These are phyloP conservation scores for Withania somnifera DNA, from an alignment of 305 asterid genomes.

Conservation along the genomic window DNA sequence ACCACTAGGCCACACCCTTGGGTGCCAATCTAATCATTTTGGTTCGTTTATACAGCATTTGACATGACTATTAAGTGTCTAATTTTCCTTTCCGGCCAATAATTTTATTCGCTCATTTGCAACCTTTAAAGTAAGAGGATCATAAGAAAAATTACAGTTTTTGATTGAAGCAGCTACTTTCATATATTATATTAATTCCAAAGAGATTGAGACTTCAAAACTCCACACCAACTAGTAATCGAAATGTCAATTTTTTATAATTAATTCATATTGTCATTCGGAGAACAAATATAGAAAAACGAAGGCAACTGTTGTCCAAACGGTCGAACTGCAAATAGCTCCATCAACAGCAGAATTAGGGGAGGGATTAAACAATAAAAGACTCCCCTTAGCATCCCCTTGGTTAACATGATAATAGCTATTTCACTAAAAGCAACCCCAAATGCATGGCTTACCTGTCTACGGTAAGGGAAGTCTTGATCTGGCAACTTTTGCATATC, in stretches of 20 bases:
- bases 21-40: neutral
- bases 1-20: too few species aligned
- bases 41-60: neutral
- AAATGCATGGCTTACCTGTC: constrained; percentile 43
- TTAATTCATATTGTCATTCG: neutral
- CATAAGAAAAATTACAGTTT: neutral
- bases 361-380: neutral
- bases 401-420: neutral
- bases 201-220: too few species aligned
- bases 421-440: neutral
- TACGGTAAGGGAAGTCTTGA: constrained; percentile 60
- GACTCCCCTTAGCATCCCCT: neutral
- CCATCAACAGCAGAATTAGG: neutral
- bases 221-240: too few species aligned
- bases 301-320: neutral
- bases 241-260: too few species aligned
- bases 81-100: neutral
- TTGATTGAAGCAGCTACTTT: neutral
- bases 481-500: constrained; percentile 75
- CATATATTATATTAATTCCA: too few species aligned
- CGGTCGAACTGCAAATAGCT: neutral
- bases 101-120: neutral
- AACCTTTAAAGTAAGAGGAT: neutral
- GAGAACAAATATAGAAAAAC: neutral
- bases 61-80: neutral